Base-by-base conservation (phyloP, 1,139 yeast species). In the Geotrichum carabidarum region DNA sequence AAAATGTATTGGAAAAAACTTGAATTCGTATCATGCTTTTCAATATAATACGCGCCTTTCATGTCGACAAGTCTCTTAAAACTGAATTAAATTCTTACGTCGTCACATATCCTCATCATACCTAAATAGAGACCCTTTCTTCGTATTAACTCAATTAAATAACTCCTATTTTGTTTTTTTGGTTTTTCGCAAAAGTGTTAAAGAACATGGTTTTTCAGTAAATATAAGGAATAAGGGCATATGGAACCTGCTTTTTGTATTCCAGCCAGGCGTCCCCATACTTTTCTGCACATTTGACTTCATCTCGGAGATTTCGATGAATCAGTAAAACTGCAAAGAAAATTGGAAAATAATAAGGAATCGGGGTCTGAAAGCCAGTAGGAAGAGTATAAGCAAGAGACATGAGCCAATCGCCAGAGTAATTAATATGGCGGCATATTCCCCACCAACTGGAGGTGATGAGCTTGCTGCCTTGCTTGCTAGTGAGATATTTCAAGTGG, bases 371-470 rank as follows among this genome's bases (percentile, higher is more conserved):
- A 65, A 84, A 82, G 12, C 96, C 96, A 1, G 97, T 89, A 17
- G 96, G 84, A 61, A 93, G 75, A 69, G 97, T 90, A 95, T 96
- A 91, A 44, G 95, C 83, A 75, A 88, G 78, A 0, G 97, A 90
- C 67, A 90, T 83, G 50, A 93, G 68, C 94, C 96, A 90, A 72
- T 93, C 99, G 42, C 99, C 99, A 59, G 91, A 78, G 71, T 93
- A 93, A 68, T 93, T 93, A 68, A 89, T 89, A 69, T 93, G 99
- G 63, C 95, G 95, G 6, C 96, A 83, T 40, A 77, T 71, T 2
- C 86, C 87, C 99, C 99, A 93, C 99, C 99, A 93, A 1, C 98
- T 97, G 64, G 89, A 94, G 56, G 83, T 79, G 52, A 93, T 74
- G 60, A 93, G 78, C 65, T 81, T 85, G 38, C 96, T 85, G 0